Base-by-base conservation (phyloP, 352 stramenopile species). In the Pythium guiyangense region DNA sequence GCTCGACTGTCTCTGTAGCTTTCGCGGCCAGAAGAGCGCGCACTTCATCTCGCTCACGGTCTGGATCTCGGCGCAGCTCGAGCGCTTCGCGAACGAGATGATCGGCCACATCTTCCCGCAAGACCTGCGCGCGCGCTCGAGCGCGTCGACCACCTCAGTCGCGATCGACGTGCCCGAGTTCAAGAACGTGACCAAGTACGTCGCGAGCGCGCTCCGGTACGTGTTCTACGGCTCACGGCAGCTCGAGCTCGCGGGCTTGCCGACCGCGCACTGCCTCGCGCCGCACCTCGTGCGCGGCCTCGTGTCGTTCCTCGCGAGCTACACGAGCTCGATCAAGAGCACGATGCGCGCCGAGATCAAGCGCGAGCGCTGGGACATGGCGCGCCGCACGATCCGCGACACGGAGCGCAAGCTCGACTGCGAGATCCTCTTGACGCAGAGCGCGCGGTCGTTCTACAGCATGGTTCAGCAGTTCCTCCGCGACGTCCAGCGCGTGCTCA, bases 351-450 rank as follows among this genome's bases (percentile, higher is more conserved):
- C 90, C 52, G 81, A 94, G 71, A 76, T 94, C 50, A 92, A 91
- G 44, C 79, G 84, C 2, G 84, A 94, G 62, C 79, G 84, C 45
- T 94, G 84, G 84, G 84, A 92, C 52, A 86, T 91, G 74, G 70
- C 69, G 18, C 71, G 69, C 26, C 69, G 80, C 6, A 88, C 70
- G 54, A 89, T 94, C 49, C 79, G 84, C 10, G 80, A 90, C 39
- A 76, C 78, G 1, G 77, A 90, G 17, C 86, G 73, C 49, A 87
- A 78, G 47, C 47, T 70, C 42, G 81, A 94, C 45, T 62, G 67
- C 26, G 84, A 92, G 60, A 88, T 94, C 59, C 74, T 85, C n/a
- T 64, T 94, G 54, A 91, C 77, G 8, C 81, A 94, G 49, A 94
- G 84, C 54, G 81, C 79, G 20, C 67, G 80, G 3, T 84, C 70